Conservation (phyloP, 2,329 filamentous ascomycete species). For the Hortaea werneckii region DNA sequence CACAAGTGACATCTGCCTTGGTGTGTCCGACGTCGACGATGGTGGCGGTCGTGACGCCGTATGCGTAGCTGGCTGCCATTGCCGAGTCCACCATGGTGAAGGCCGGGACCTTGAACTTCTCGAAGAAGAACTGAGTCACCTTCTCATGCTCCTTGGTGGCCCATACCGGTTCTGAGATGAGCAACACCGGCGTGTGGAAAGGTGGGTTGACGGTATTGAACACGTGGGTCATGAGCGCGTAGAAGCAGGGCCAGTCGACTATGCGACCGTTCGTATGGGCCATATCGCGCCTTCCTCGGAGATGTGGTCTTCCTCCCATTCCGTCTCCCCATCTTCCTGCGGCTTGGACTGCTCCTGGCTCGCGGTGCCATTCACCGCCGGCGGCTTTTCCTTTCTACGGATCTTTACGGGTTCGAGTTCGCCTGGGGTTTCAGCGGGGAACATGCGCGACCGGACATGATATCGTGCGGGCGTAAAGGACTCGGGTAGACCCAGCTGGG, state of each 20-base stretch:
- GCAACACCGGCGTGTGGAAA: conserved; percentile 86
- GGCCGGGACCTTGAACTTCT: conserved; percentile 90
- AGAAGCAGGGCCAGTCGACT: conserved; percentile 83
- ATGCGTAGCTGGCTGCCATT: conserved; percentile 69
- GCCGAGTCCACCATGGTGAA: conserved; percentile 86
- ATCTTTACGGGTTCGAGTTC: conserved; percentile 76
- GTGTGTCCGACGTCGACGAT: conserved; percentile 85
- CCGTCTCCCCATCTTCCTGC: conserved; percentile 49
- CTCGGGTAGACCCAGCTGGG: conserved; percentile 81
- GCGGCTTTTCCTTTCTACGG: conserved; percentile 36
- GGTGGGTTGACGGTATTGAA: conserved; percentile 81
- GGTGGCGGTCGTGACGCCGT: conserved; percentile 70
- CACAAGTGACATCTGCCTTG: conserved; percentile 86
- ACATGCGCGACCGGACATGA: conserved; percentile 90
- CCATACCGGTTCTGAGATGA: conserved; percentile 86
- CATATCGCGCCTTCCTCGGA: conserved; percentile 84
- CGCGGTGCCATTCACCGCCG: conserved; percentile 5
- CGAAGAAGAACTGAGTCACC: conserved; percentile 89
- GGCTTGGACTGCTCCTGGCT: conserved; percentile 24
- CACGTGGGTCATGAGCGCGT: conserved; percentile 85
- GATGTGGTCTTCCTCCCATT: conserved; percentile 81
- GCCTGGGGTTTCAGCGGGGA: conserved; percentile 63
- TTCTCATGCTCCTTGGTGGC: conserved; percentile 76
- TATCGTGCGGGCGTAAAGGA: conserved; percentile 82
- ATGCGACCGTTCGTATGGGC: conserved; percentile 74